These are phyloP conservation scores for Tulasnella sp. DNA, from an alignment of 768 basidiomycete genomes.

Conservation along the genomic window DNA sequence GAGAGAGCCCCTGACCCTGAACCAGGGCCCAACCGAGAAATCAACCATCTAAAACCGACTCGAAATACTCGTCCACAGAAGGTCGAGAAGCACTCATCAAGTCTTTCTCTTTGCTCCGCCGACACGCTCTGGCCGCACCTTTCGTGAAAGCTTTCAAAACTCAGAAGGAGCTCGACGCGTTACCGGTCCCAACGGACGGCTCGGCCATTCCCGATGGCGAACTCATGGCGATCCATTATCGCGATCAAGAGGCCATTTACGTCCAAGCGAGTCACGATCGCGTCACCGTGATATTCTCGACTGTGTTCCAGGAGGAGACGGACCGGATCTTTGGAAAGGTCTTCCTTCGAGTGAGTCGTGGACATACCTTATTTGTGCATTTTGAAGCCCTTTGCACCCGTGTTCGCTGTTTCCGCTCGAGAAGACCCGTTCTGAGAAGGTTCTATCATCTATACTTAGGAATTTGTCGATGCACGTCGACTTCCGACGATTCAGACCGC, in stretches of 20 bases:
- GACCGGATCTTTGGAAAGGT: conserved; percentile 95
- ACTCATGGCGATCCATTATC: conserved; percentile 86
- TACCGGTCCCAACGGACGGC: conserved; percentile 29
- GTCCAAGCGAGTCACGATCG: conserved; percentile 88
- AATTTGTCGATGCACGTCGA: conserved; percentile 97
- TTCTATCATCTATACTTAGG: conserved; percentile 34
- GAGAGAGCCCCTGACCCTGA: conserved; percentile 25
- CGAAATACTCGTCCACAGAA: conserved; percentile 35
- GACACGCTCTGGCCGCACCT: conserved; percentile 88
- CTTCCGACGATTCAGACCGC: conserved; percentile 90
- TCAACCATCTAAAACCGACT: neutral
- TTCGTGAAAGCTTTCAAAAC: conserved; percentile 80
- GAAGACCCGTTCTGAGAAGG: neutral
- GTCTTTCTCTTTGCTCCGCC: conserved; percentile 76
- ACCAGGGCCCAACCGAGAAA: neutral
- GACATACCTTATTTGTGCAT: neutral
- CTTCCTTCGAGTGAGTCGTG: conserved; percentile 85
- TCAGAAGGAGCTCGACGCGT: conserved; percentile 66
- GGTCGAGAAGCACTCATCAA: conserved; percentile 66
- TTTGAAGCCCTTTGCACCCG: neutral
- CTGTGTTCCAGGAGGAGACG: conserved; percentile 93
- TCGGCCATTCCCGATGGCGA: conserved; percentile 58
- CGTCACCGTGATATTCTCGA: conserved; percentile 96
- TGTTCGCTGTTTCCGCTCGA: neutral
- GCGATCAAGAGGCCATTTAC: conserved; percentile 95